A percentile compares a stretch with the other conserved stretches of the same genome.
Evolutionary conservation across 352 stramenopile genomes (phyloP).

Genomic region (Phytophthora palmivora): DNA sequence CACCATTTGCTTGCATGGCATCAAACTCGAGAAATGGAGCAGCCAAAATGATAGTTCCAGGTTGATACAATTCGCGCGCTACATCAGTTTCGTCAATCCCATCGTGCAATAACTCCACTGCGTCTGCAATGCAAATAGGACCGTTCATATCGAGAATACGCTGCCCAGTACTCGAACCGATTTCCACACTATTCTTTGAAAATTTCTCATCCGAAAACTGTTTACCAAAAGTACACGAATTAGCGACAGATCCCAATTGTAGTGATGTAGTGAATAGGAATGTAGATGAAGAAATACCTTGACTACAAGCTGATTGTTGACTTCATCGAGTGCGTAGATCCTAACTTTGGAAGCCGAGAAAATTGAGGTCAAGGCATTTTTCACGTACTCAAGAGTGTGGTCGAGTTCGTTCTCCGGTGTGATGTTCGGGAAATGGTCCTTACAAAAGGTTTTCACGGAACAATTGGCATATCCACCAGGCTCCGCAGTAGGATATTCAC

Average conservation of each 20-base stretch:
- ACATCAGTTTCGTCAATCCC: conserved; percentile 33
- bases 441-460: conserved; percentile 77
- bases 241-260: background rate
- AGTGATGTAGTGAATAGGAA: background rate
- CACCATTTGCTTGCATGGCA: conserved; percentile 22
- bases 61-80: conserved; percentile 45
- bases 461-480: conserved; percentile 57
- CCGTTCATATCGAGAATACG: conserved; percentile 41
- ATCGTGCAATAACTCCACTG: conserved; percentile 18
- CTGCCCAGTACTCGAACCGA: conserved; percentile 42
- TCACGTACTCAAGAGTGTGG: conserved; percentile 76
- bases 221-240: conserved; percentile 5
- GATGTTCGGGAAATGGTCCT: conserved; percentile 78
- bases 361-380: conserved; percentile 56
- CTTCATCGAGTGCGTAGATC: conserved; percentile 67
- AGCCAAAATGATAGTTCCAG: conserved; percentile 55
- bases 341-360: conserved; percentile 68
- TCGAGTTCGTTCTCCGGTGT: conserved; percentile 81
- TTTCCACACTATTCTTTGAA: conserved; percentile 42
- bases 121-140: conserved; percentile 36
- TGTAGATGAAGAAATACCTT: conserved; percentile 51
- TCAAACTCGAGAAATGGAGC: conserved; percentile 44
- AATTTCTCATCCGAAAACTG: conserved; percentile 72
- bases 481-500: conserved; percentile 40
- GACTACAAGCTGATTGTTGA: conserved; percentile 47